These are phyloP conservation scores for Persicaria maculosa DNA, from an alignment of 148 eudicot genomes.

Conservation along the genomic window DNA sequence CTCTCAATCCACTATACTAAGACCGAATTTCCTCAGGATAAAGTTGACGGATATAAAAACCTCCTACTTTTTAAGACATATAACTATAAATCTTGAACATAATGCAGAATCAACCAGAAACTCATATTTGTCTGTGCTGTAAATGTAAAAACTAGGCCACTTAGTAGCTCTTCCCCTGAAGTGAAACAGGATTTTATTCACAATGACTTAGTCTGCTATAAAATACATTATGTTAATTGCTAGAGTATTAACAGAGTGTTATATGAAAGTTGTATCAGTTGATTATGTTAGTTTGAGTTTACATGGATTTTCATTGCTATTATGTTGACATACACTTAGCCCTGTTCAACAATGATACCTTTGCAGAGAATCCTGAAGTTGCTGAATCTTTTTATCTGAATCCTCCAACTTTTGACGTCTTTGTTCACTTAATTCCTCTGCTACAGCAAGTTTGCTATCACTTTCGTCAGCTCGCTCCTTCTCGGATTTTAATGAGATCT, in stretches of 20 bases:
- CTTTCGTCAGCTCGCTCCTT: constrained; percentile 59
- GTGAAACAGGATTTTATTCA: not conserved
- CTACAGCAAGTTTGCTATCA: constrained; percentile 48
- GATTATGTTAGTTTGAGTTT: too few relatives aligned
- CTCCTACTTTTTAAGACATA: not conserved
- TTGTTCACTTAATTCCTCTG: constrained; percentile 48
- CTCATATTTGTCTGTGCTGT: not conserved
- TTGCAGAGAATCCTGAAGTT: constrained; percentile 64
- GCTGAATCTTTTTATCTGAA: constrained; percentile 52
- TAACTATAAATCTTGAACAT: not conserved
- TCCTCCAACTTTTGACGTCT: constrained; percentile 69
- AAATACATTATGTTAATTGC: not conserved
- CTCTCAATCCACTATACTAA: not conserved
- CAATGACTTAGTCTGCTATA: not conserved
- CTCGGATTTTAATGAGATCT: constrained; percentile 65
- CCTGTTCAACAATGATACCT: constrained; percentile 33
- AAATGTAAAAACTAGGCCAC: not conserved
- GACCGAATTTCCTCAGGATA: not conserved
- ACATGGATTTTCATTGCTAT: too few relatives aligned
- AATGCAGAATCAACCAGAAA: not conserved
- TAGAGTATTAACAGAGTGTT: not conserved
- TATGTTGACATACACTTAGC: not conserved
- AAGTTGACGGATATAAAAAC: not conserved
- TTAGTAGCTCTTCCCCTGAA: not conserved
- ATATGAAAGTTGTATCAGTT: too few relatives aligned